phyloP scores from a whole-genome alignment of 345 rosid genomes.

The Linum usitatissimum region DNA sequence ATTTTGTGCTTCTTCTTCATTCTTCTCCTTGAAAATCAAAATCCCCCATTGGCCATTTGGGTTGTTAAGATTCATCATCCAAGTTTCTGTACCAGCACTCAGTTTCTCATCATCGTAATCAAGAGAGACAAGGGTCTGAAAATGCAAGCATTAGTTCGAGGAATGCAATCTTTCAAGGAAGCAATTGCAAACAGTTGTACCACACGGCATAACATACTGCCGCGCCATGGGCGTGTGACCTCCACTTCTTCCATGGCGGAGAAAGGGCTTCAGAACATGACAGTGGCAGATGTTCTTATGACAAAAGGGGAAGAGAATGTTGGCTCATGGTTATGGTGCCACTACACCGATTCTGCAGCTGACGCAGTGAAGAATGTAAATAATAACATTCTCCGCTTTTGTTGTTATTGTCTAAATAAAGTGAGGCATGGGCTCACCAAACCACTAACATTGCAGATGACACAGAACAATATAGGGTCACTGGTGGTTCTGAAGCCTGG shows the following conservation, averaged over 20 bases:
- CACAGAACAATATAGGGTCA: conserved; percentile 74
- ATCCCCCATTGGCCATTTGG: background rate
- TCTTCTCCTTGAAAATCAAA: conserved; percentile 17
- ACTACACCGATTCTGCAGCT: conserved; percentile 43
- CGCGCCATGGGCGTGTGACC: conserved; percentile 23
- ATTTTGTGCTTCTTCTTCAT: background rate
- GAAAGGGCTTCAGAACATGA: conserved; percentile 65
- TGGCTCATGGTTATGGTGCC: conserved; percentile 64
- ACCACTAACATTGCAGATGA: conserved; percentile 48
- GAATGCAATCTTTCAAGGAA: conserved; percentile 33
- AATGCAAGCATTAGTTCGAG: conserved; percentile 36
- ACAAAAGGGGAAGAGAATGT: conserved; percentile 45
- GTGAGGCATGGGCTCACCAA: background rate
- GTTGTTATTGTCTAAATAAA: background rate
- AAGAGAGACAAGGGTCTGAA: conserved; percentile 14
- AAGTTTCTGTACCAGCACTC: background rate
- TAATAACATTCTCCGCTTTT: background rate
- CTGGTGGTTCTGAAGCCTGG: conserved; percentile 80
- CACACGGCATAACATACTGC: conserved; percentile 14
- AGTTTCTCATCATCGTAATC: too few species aligned
- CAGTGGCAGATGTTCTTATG: conserved; percentile 62
- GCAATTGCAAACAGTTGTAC: conserved; percentile 10
- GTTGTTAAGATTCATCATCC: background rate
- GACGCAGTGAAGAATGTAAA: conserved; percentile 70
- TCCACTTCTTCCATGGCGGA: conserved; percentile 29